Conservation (phyloP, 768 basidiomycete species). For the Thelephora ganbajun region DNA sequence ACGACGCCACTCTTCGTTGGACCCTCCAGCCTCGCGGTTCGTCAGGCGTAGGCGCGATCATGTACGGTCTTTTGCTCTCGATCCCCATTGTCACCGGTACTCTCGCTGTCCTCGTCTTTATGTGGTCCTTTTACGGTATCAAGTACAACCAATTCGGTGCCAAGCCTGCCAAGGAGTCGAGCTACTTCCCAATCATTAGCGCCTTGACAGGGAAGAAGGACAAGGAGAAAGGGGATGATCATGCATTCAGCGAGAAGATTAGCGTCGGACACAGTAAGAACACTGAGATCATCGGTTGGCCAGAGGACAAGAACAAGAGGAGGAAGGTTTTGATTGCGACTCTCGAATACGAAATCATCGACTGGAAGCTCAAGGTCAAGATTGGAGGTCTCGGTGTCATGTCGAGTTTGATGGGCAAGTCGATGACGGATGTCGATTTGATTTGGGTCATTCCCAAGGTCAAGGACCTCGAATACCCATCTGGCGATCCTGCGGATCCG, state of each 20-base stretch:
- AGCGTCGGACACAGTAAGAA: slow-evolving; percentile 38
- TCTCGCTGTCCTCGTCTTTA: slow-evolving; percentile 75
- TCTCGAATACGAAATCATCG: slow-evolving; percentile 91
- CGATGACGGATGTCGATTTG: slow-evolving; percentile 93
- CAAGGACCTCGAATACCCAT: slow-evolving; percentile 86
- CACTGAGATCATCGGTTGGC: slow-evolving; percentile 87
- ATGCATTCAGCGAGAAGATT: slow-evolving; percentile 52
- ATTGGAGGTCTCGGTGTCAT: slow-evolving; percentile 97
- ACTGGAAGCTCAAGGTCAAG: slow-evolving; percentile 97
- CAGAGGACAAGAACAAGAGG: slow-evolving; percentile 82
- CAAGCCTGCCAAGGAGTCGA: slow-evolving; percentile 54
- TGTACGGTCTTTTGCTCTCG: slow-evolving; percentile 69
- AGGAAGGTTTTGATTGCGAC: slow-evolving; percentile 87
- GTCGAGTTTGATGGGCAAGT: slow-evolving; percentile 96
- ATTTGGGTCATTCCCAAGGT: slow-evolving; percentile 93
- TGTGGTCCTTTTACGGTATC: slow-evolving; percentile 95
- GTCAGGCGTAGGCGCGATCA: slow-evolving; percentile 68
- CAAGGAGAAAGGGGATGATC: slow-evolving; percentile 53
- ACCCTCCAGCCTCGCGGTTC: slow-evolving; percentile 70
- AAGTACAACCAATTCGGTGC: slow-evolving; percentile 88
- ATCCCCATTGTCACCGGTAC: slow-evolving; percentile 80
- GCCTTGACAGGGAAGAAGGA: slow-evolving; percentile 49
- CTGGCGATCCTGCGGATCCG: slow-evolving; percentile 83
- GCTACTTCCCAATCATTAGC: slow-evolving; percentile 84
- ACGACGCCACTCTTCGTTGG: slow-evolving; percentile 72